phyloP scores from a whole-genome alignment of 2,329 filamentous ascomycete species.

The Alternaria arborescens region DNA sequence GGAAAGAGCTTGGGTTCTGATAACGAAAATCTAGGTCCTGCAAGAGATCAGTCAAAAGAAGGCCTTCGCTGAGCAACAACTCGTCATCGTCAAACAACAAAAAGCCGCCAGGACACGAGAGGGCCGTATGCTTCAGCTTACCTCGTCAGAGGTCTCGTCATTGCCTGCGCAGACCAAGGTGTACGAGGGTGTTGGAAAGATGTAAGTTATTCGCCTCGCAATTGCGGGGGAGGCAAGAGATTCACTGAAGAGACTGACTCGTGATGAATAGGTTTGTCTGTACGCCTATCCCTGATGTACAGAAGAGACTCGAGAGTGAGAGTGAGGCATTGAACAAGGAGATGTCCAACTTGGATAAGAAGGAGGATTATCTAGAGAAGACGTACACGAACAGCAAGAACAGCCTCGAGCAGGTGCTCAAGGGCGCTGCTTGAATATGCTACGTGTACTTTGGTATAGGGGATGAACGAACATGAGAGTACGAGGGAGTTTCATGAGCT shows the following conservation, averaged over 20 bases:
- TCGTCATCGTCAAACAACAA: conserved; percentile 83
- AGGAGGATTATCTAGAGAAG: conserved; percentile 90
- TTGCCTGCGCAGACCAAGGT: conserved; percentile 79
- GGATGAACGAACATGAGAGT: background rate
- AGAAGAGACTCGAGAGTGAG: conserved; percentile 78
- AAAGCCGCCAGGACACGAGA: conserved; percentile 87
- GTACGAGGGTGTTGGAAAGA: conserved; percentile 97
- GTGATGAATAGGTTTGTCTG: conserved; percentile 79
- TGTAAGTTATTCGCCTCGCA: conserved; percentile 63
- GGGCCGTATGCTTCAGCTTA: conserved; percentile 86
- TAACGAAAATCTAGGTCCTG: conserved; percentile 69
- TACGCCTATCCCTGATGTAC: conserved; percentile 75
- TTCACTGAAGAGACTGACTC: background rate
- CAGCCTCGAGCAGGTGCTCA: conserved; percentile 88
- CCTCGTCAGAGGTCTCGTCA: conserved; percentile 80
- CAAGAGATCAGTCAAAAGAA: conserved; percentile 95
- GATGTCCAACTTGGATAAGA: conserved; percentile 83
- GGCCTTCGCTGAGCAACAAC: conserved; percentile 88
- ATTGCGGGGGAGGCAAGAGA: background rate
- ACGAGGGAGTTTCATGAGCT: background rate
- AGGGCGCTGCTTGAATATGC: conserved; percentile 45
- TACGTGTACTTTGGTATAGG: background rate
- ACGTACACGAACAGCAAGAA: conserved; percentile 94
- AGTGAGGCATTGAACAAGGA: conserved; percentile 78
- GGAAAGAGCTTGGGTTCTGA: conserved; percentile 4